Evolutionary conservation across 1,139 yeast species (phyloP).

Genomic region (Debaryomyces singareniensis): DNA sequence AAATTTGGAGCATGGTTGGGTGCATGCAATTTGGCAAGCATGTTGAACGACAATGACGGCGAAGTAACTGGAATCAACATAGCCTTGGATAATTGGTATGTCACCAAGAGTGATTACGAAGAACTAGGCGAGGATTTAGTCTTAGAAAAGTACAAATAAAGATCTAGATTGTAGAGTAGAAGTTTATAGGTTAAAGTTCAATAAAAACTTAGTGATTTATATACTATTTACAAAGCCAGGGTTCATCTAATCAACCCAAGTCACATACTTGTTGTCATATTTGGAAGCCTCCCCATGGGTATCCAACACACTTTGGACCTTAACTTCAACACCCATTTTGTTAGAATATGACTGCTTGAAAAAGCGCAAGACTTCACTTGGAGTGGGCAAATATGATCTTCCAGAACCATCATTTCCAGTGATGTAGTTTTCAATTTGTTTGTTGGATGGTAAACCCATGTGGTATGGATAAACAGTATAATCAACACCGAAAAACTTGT

Average conservation of each 20-base stretch:
- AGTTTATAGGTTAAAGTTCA: not conserved
- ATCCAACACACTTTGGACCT: conserved; percentile 48
- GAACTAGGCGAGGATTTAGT: conserved; percentile 57
- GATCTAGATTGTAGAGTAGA: conserved; percentile 1
- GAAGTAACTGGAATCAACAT: conserved; percentile 35
- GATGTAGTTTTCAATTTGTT: conserved; percentile 50
- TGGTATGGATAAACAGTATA: conserved; percentile 64
- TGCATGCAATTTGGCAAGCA: conserved; percentile 55
- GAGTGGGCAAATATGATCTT: conserved; percentile 62
- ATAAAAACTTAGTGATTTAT: conserved; percentile 1
- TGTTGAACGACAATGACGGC: conserved; percentile 37
- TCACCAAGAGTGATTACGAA: conserved; percentile 51
- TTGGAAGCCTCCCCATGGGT: conserved; percentile 57
- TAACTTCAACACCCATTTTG: conserved; percentile 59
- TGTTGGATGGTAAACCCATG: conserved; percentile 75
- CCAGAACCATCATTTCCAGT: conserved; percentile 60
- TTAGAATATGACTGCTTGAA: conserved; percentile 44
- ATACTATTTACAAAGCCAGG: conserved; percentile 2
- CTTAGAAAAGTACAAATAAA: conserved; percentile 46
- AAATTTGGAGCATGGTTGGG: conserved; percentile 61
- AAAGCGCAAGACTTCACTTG: conserved; percentile 55
- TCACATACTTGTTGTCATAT: conserved; percentile 51
- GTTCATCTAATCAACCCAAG: conserved; percentile 36
- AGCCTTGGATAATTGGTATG: conserved; percentile 48
- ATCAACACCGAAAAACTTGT: conserved; percentile 43